A percentile compares a stretch with the other conserved stretches of the same genome.
phyloP scores from a whole-genome alignment of 495 filamentous ascomycete species.

The Xylaria bambusicola region DNA sequence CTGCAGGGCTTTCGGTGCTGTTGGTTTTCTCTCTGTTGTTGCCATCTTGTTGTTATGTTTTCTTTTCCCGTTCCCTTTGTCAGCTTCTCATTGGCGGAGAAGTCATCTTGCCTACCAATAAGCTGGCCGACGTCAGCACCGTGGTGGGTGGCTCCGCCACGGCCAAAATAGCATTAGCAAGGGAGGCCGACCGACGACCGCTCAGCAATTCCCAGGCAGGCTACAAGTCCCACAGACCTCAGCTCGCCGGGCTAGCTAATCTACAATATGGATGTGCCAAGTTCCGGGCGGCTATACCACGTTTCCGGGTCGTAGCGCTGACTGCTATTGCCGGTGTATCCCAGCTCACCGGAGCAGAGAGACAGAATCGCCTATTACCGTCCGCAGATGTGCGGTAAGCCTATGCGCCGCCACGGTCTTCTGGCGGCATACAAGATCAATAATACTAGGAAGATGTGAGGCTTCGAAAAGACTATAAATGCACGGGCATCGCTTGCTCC shows the following conservation, averaged over 20 bases:
- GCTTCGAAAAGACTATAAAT: neutral
- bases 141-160: neutral
- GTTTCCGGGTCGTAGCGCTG: constrained; percentile 6
- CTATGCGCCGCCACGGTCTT: constrained; percentile 1
- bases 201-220: neutral
- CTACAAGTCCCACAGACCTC: neutral
- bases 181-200: neutral
- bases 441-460: neutral
- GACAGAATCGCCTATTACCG: too few relatives aligned
- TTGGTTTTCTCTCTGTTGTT: too few relatives aligned
- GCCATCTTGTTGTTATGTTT: too few relatives aligned
- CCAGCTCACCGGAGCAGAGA: too few relatives aligned
- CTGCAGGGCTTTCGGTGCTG: too few relatives aligned
- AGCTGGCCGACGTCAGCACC: neutral
- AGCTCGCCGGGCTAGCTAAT: neutral
- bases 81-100: neutral
- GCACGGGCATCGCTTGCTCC: neutral
- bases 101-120: neutral
- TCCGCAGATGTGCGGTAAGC: too few relatives aligned
- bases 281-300: constrained; percentile 2
- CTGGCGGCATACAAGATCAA: neutral
- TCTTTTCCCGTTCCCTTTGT: neutral
- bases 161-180: constrained; percentile 11
- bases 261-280: neutral
- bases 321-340: too few relatives aligned